These are phyloP conservation scores for Colletotrichum endophyticum DNA, from an alignment of 2,329 filamentous ascomycete genomes.

Conservation along the genomic window DNA sequence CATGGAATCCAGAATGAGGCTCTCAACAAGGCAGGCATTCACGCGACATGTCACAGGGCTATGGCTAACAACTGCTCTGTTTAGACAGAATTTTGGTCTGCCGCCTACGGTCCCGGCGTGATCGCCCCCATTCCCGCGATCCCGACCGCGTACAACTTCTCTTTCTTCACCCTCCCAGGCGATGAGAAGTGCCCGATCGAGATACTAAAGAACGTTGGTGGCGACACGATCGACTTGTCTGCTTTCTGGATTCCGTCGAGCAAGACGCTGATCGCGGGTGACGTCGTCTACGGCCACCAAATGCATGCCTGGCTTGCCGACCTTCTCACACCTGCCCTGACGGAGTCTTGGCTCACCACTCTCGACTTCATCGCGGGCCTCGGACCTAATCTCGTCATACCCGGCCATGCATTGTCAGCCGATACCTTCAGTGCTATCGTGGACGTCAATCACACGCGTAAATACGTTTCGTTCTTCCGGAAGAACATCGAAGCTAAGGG, in stretches of 20 bases:
- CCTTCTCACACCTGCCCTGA: conserved; percentile 3
- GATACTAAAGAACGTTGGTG: background rate
- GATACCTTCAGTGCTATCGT: background rate
- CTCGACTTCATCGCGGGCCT: conserved; percentile 5
- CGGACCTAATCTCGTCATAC: background rate
- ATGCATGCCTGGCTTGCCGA: conserved; percentile 18
- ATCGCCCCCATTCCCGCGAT: background rate
- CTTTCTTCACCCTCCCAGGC: conserved; percentile 8
- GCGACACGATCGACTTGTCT: conserved; percentile 5
- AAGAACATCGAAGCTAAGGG: conserved; percentile 11
- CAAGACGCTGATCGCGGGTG: conserved; percentile 3
- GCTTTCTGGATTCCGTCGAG: conserved; percentile 10
- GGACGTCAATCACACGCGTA: background rate
- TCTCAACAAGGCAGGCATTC: background rate
- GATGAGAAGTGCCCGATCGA: conserved; percentile 2
- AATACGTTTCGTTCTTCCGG: conserved; percentile 9
- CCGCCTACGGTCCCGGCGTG: background rate
- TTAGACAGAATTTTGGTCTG: background rate
- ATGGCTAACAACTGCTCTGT: background rate
- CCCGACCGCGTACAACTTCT: conserved; percentile 7
- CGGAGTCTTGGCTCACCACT: background rate
- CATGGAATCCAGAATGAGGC: background rate
- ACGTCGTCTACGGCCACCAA: conserved; percentile 8
- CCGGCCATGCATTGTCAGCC: background rate
- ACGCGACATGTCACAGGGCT: background rate